Conservation (phyloP, 169 alveolate species). For the Pseudocohnilembus persalinus region DNA sequence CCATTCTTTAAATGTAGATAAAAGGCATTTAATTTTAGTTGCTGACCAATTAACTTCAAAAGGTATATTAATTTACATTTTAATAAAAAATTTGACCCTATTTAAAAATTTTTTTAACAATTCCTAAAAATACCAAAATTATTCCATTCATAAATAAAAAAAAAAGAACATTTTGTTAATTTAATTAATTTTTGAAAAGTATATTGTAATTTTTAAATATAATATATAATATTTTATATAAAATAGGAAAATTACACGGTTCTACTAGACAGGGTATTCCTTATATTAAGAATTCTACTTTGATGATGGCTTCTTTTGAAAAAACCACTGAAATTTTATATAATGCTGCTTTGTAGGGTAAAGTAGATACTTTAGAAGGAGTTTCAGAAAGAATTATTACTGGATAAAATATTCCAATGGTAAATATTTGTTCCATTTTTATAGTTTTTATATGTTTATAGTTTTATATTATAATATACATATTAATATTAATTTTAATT, state of each 20-base stretch:
- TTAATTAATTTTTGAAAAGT: too few species aligned
- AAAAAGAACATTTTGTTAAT: too few species aligned
- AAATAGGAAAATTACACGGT: conserved; percentile 93
- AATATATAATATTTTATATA: neutral
- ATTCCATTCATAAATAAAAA: too few species aligned
- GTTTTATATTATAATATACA: neutral
- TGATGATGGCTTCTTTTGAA: conserved; percentile 98
- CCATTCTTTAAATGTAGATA: conserved; percentile 93
- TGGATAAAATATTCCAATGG: conserved; percentile 46
- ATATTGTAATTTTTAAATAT: neutral
- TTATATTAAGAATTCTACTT: conserved; percentile 96
- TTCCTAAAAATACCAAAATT: too few species aligned
- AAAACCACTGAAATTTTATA: conserved; percentile 97
- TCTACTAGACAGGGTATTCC: conserved; percentile 97
- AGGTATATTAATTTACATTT: conserved; percentile 49
- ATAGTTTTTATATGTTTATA: too few species aligned
- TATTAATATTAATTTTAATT: neutral
- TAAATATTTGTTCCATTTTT: neutral
- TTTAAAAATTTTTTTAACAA: too few species aligned
- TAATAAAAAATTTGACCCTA: neutral
- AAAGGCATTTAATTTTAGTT: conserved; percentile 95
- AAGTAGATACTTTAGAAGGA: conserved; percentile 41
- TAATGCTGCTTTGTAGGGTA: conserved; percentile 92
- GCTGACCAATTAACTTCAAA: conserved; percentile 98
- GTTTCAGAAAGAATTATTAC: conserved; percentile 46